Evolutionary conservation across 345 rosid genomes (phyloP).

Genomic region (Cochlearia excelsa): DNA sequence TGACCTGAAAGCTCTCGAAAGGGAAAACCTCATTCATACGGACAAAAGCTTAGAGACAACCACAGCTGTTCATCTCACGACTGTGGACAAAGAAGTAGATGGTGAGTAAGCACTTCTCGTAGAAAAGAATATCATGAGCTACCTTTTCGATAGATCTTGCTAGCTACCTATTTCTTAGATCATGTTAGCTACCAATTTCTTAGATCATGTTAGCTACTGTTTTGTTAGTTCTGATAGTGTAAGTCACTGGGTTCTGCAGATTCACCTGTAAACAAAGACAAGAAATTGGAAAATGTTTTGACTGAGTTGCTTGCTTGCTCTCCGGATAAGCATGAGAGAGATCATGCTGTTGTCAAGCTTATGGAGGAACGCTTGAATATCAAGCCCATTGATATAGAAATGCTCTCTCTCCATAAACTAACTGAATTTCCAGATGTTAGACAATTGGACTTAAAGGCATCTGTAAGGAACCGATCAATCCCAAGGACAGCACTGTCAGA

Average conservation of each 20-base stretch:
- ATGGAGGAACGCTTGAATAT: constrained; percentile 60
- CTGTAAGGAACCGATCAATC: constrained; percentile 40
- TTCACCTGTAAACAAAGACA: constrained; percentile 43
- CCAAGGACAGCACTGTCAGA: constrained; percentile 49
- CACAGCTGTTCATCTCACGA: constrained; percentile 29
- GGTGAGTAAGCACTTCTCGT: constrained; percentile 47
- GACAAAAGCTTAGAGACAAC: constrained; percentile 36
- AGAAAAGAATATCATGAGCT: constrained; percentile 9
- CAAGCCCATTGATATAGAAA: constrained; percentile 47
- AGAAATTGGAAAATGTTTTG: constrained; percentile 43
- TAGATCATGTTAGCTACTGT: constrained; percentile 21
- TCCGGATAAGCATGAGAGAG: constrained; percentile 51
- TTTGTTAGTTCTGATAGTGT: constrained; percentile 27
- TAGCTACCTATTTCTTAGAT: constrained; percentile 18
- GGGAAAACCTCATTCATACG: constrained; percentile 32
- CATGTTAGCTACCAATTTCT: constrained; percentile 22
- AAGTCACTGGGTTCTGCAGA: constrained; percentile 36
- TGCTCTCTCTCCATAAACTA: constrained; percentile 40
- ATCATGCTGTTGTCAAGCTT: constrained; percentile 44
- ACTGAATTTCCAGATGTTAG: constrained; percentile 51
- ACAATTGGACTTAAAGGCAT: constrained; percentile 47
- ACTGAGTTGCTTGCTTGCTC: constrained; percentile 50
- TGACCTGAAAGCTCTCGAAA: constrained; percentile 42
- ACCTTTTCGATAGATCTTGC: constrained; percentile 27
- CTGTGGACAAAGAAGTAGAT: constrained; percentile 34